Percentiles rank a stretch among this genome's conserved stretches.
These are phyloP conservation scores for Vaccinium macrocarpon DNA, from an alignment of 148 eudicot species.

Conservation along the genomic window DNA sequence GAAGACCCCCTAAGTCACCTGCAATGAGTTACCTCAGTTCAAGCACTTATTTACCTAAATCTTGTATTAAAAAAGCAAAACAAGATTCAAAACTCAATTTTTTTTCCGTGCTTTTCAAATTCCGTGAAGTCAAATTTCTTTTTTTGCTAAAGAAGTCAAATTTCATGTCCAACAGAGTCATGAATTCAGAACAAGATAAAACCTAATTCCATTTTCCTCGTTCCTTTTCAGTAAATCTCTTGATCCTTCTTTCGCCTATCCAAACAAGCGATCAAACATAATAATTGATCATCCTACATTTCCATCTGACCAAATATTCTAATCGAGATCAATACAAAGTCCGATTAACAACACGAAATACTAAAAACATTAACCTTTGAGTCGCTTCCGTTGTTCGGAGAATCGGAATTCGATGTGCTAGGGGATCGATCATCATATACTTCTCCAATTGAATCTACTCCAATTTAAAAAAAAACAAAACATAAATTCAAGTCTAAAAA, in stretches of 20 bases:
- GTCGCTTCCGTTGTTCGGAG: conserved; percentile 16
- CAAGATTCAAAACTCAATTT: background rate
- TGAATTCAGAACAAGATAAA: background rate
- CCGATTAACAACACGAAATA: background rate
- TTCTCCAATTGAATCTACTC: conserved; percentile 18
- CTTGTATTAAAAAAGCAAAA: background rate
- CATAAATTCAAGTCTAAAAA: conserved; percentile 16
- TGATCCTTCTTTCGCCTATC: background rate
- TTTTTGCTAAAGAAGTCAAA: background rate
- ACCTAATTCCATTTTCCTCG: background rate
- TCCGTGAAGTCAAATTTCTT: background rate
- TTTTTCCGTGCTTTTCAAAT: background rate
- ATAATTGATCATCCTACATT: background rate
- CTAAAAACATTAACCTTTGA: conserved; percentile 33
- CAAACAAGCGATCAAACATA: conserved; percentile 10
- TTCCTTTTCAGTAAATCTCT: background rate
- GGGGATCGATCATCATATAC: conserved; percentile 37
- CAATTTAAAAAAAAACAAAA: conserved; percentile 1
- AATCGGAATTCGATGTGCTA: conserved; percentile 27
- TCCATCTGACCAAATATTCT: background rate
- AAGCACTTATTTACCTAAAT: background rate
- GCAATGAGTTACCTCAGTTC: background rate
- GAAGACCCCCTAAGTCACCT: background rate
- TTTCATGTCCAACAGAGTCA: background rate
- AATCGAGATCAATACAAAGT: background rate